phyloP scores from a whole-genome alignment of 148 eudicot genomes.

The Cornus kousa region DNA sequence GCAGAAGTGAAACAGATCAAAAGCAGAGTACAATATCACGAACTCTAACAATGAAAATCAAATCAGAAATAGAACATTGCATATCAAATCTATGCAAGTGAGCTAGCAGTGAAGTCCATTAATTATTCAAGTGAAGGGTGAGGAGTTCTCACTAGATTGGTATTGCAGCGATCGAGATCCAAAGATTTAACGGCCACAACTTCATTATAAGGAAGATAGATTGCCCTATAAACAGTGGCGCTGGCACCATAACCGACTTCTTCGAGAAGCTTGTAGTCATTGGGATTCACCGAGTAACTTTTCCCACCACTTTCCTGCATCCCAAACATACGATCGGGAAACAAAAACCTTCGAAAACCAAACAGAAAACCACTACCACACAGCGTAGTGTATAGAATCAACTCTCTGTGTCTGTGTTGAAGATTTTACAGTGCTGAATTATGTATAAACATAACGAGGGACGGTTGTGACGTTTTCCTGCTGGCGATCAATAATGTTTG shows the following conservation, averaged over 20 bases:
- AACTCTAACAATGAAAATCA: background rate
- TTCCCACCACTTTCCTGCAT: slow-evolving; percentile 27
- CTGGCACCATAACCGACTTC: slow-evolving; percentile 90
- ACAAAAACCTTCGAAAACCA: background rate
- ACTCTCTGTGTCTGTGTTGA: no score
- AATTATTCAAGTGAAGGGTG: background rate
- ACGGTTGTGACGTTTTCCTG: no score
- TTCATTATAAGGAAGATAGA: slow-evolving; percentile 78
- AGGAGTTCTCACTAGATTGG: slow-evolving; percentile 61
- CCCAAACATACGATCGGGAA: slow-evolving; percentile 16
- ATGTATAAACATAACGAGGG: no score
- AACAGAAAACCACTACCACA: no score
- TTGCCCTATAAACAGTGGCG: slow-evolving; percentile 84
- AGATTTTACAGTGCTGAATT: no score
- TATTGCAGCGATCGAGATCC: slow-evolving; percentile 98
- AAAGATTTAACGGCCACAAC: slow-evolving; percentile 88
- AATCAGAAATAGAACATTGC: background rate
- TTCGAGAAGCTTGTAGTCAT: slow-evolving; percentile 76
- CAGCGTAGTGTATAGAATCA: no score
- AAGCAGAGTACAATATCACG: background rate
- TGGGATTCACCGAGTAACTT: slow-evolving; percentile 49
- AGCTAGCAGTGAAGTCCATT: background rate
- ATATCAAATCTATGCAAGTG: background rate
- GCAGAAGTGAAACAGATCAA: background rate
- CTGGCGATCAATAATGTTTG: no score